These are phyloP conservation scores for Pholiota molesta DNA, from an alignment of 768 basidiomycete species.

Conservation along the genomic window DNA sequence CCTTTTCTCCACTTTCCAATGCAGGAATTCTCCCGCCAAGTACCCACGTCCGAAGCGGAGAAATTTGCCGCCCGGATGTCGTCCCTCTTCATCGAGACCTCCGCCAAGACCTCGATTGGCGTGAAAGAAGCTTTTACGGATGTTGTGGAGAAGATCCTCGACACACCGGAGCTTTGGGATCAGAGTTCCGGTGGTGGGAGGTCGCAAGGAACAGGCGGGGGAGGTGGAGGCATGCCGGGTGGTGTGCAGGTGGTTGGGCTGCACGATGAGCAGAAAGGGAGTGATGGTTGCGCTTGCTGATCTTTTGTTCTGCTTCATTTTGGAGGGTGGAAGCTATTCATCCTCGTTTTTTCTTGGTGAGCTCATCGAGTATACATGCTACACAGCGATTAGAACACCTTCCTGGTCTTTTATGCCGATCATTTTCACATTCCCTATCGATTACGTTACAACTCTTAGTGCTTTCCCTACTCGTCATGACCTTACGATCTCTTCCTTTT, in stretches of 20 bases:
- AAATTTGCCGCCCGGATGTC: constrained; percentile 82
- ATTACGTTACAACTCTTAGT: neutral
- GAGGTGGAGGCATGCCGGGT: constrained; percentile 51
- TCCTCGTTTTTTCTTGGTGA: neutral
- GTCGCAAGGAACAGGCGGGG: constrained; percentile 38
- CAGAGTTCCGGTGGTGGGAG: constrained; percentile 19
- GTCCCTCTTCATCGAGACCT: constrained; percentile 88
- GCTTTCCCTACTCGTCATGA: neutral
- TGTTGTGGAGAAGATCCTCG: constrained; percentile 81
- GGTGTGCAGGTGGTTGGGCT: constrained; percentile 50
- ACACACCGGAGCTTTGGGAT: constrained; percentile 83
- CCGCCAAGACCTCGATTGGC: constrained; percentile 87
- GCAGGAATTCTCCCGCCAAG: constrained; percentile 90
- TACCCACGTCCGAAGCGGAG: constrained; percentile 75
- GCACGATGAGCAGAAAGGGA: constrained; percentile 25
- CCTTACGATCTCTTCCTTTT: neutral
- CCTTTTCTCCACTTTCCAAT: neutral
- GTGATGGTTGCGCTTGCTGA: constrained; percentile 23
- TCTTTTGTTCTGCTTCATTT: neutral
- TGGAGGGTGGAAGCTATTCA: neutral
- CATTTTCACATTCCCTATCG: neutral
- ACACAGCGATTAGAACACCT: neutral
- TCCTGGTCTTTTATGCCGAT: neutral
- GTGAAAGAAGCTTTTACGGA: constrained; percentile 75
- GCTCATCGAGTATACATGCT: neutral